Conservation (phyloP, 2,329 filamentous ascomycete genomes). For the Xylaria sp. region DNA sequence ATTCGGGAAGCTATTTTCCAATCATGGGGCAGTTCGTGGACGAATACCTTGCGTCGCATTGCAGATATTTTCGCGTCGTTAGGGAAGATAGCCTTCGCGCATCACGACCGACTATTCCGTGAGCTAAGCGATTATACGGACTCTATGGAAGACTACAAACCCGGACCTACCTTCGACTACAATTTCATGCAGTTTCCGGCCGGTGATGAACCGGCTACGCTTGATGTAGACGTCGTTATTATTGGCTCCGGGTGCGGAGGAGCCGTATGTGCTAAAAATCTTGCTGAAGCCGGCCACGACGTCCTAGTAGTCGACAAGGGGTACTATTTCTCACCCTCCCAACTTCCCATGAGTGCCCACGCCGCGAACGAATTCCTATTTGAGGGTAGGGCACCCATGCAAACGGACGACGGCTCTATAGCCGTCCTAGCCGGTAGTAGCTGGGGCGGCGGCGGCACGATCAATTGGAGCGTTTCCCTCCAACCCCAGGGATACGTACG, state of each 20-base stretch:
- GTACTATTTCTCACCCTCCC: conserved; percentile 71
- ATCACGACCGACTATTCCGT: conserved; percentile 65
- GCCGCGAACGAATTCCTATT: conserved; percentile 67
- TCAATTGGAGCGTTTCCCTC: conserved; percentile 71
- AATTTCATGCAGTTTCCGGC: conserved; percentile 69
- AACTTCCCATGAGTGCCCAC: conserved; percentile 72
- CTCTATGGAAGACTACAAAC: conserved; percentile 62
- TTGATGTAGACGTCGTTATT: conserved; percentile 81
- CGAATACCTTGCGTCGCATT: conserved; percentile 65
- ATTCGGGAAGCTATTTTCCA: conserved; percentile 71
- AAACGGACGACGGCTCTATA: conserved; percentile 62
- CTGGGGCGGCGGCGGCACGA: conserved; percentile 78
- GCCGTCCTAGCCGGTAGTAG: conserved; percentile 68
- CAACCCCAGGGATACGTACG: conserved; percentile 72
- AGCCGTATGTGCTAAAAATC: conserved; percentile 73
- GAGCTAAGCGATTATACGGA: conserved; percentile 68
- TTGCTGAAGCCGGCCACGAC: conserved; percentile 62
- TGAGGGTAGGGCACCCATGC: conserved; percentile 63
- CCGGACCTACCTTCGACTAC: conserved; percentile 65
- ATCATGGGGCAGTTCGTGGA: conserved; percentile 69
- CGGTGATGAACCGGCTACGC: conserved; percentile 60
- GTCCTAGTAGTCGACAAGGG: conserved; percentile 77
- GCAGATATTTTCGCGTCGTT: conserved; percentile 44
- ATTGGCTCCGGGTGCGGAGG: conserved; percentile 79
- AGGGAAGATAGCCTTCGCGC: conserved; percentile 62